These are phyloP conservation scores for Annona squamosa DNA, from an alignment of 164 flowering plant genomes.

Conservation along the genomic window DNA sequence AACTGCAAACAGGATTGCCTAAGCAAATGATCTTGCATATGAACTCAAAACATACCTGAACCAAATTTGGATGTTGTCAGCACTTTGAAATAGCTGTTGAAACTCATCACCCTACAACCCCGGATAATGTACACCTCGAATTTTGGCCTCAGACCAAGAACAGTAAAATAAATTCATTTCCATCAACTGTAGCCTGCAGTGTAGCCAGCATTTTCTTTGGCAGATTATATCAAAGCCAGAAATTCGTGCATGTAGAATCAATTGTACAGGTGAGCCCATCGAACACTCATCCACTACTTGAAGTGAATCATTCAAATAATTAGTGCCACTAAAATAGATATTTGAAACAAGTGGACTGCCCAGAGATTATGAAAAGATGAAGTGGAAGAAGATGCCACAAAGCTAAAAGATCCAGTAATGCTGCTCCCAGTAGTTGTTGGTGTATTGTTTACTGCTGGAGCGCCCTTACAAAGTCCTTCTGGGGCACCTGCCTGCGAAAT, in stretches of 20 bases:
- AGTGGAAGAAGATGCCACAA: slow-evolving; percentile 47
- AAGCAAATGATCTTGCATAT: too few relatives aligned
- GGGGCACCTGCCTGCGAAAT: slow-evolving; percentile 70
- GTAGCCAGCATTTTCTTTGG: slow-evolving; percentile 17
- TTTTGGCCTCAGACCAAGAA: slow-evolving; percentile 10
- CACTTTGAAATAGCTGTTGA: not conserved
- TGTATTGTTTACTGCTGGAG: slow-evolving; percentile 27
- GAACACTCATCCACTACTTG: not conserved
- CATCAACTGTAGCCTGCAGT: slow-evolving; percentile 6
- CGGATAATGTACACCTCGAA: not conserved
- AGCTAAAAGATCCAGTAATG: slow-evolving; percentile 65
- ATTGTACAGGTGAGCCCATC: slow-evolving; percentile 8
- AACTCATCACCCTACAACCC: slow-evolving; percentile 3
- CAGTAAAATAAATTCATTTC: not conserved
- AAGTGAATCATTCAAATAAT: slow-evolving; percentile 8
- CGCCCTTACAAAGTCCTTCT: slow-evolving; percentile 63
- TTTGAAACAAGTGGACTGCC: slow-evolving; percentile 15
- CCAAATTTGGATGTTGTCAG: not conserved
- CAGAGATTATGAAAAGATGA: slow-evolving; percentile 18
- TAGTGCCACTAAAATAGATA: slow-evolving; percentile 19
- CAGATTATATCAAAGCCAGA: slow-evolving; percentile 8
- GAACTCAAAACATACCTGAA: not conserved
- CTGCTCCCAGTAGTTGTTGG: slow-evolving; percentile 34
- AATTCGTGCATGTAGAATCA: slow-evolving; percentile 11
- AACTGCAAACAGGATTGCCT: too few relatives aligned